Conservation (phyloP, 1,139 yeast genomes). For the Geotrichum citri-aurantii region DNA sequence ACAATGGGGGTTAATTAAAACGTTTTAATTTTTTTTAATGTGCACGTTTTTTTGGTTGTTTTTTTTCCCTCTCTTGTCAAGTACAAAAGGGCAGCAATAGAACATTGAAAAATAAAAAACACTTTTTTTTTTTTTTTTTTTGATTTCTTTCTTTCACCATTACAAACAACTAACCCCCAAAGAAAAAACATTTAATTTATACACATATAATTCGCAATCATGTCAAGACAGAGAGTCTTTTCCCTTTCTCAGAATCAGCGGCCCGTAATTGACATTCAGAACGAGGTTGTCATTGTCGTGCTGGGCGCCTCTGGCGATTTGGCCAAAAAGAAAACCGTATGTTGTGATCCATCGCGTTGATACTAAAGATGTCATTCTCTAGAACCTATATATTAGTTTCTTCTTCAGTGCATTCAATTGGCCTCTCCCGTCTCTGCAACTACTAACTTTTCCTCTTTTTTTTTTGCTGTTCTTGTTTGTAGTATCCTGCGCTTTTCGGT, state of each 20-base stretch:
- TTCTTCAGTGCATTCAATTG: background rate
- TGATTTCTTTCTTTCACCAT: background rate
- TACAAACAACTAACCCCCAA: background rate
- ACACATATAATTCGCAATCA: background rate
- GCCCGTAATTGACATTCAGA: constrained; percentile 9
- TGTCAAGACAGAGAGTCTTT: constrained; percentile 10
- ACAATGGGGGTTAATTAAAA: too few relatives aligned
- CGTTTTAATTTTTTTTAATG: too few relatives aligned
- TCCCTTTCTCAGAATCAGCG: constrained; percentile 1
- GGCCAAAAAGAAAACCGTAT: constrained; percentile 85
- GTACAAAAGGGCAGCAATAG: too few relatives aligned
- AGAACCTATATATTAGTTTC: background rate
- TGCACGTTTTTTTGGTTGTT: too few relatives aligned
- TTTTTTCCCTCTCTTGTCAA: too few relatives aligned
- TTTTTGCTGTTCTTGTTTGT: constrained; percentile 2
- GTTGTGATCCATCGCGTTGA: constrained; percentile 31
- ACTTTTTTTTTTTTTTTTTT: too few relatives aligned
- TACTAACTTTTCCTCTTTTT: constrained; percentile 11
- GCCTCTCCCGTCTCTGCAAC: background rate
- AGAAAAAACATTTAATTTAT: too few relatives aligned
- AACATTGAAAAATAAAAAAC: too few relatives aligned
- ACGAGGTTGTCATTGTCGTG: constrained; percentile 50
- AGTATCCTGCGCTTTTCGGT: constrained; percentile 16
- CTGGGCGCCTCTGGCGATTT: constrained; percentile 97
- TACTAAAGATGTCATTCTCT: background rate